Base-by-base conservation (phyloP, 2,329 filamentous ascomycete genomes). In the Stachybotrys echinatus region DNA sequence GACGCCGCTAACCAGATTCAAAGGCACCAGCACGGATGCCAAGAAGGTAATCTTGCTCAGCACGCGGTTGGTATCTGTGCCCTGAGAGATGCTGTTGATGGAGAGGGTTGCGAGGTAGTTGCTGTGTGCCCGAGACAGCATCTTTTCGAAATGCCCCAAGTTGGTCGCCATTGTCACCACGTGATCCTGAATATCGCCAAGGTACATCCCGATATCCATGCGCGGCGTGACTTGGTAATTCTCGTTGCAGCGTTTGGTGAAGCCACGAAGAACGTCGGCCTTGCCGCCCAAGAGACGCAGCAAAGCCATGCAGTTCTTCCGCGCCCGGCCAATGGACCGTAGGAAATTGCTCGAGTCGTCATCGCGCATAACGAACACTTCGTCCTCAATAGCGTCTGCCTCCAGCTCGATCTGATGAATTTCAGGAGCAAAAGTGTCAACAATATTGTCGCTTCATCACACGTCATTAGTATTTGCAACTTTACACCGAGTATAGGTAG, bases 131-230 rank as follows among this genome's bases (percentile, higher is more conserved):
- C 94, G 87, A 23, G 88, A 92, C 46, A 99, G 80, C 80, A 99
- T 96, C 77, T 97, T 97, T 68, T 99, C 94, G 59, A 96, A 96
- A 66, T 99, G 94, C 1, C 84, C 84, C 60, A 99, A 71, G 69
- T 95, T 99, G 58, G 89, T 94, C 81, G 96, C 95, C 92, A 97
- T 97, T 43, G 94, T 99, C 52, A 99, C 90, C 48, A 99, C 92
- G 79, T 99, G 94, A 71, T 99, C 94, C 70, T 99, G 94, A 56
- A 99, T 96, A 71, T 99, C 94, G 62, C 90, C 90, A 34, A 99
- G 81, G 65, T 99, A 99, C 61, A 99, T 82, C 20, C 92, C 94
- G 57, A 99, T 96, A 64, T 99, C 94, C 73, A 94, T 94, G 45
- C 92, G 88, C 6, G 94, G 94, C 1, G 94, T 96, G 48, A 97